phyloP scores from a whole-genome alignment of 2,329 filamentous ascomycete genomes.

The Rhynchosporium graminicola region DNA sequence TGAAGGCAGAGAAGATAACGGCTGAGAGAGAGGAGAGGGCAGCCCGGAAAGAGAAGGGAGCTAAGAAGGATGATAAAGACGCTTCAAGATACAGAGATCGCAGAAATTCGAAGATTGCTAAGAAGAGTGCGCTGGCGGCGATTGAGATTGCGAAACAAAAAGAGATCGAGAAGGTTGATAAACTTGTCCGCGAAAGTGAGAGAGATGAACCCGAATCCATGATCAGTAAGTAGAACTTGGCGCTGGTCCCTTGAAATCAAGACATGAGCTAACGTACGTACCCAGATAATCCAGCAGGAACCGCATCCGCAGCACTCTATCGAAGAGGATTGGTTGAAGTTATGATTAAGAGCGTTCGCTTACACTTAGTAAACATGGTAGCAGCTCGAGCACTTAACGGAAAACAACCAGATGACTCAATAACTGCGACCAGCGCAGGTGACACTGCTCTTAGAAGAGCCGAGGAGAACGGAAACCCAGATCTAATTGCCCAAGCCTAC shows the following conservation, averaged over 20 bases:
- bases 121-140: not conserved
- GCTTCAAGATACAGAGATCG: not conserved
- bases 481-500: not conserved
- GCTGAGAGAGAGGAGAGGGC: not conserved
- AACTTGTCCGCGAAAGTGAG: not conserved
- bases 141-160: not conserved
- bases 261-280: not conserved
- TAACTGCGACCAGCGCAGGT: not conserved
- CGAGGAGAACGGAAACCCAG: not conserved
- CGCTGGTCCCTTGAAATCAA: too few relatives aligned
- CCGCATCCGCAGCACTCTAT: not conserved
- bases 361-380: not conserved
- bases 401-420: not conserved
- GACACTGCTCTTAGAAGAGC: not conserved
- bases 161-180: not conserved
- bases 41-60: not conserved
- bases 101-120: not conserved
- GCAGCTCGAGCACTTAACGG: constrained; percentile 5
- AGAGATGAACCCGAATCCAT: not conserved
- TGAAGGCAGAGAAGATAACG: not conserved
- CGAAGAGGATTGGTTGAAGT: not conserved
- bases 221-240: not conserved
- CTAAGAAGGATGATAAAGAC: not conserved
- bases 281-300: not conserved
- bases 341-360: not conserved